Evolutionary conservation across 495 filamentous ascomycete species (phyloP), one percentile per base, ranked within the genome.

Genomic region (Neurospora hispaniola): DNA sequence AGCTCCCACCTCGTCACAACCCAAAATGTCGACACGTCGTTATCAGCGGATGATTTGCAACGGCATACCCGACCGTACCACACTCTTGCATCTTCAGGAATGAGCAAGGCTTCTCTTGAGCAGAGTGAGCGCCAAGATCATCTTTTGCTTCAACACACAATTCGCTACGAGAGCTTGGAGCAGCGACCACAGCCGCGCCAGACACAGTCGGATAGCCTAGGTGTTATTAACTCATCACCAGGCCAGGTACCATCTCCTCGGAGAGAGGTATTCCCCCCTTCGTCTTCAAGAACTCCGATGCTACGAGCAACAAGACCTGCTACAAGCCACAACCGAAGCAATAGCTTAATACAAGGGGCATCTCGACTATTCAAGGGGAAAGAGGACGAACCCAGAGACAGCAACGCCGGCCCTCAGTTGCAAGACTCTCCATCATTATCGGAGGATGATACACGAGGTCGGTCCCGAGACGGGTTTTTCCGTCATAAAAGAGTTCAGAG

Each of bases 241-340:
- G 12, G 54, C 54, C 54, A 66, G 27, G 14, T 66, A 66, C 48
- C 75, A 23, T 70, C 76, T 59, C 72, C 70, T 2, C 73, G 77
- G 0, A 66, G 27, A 66, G 77, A 80, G 46, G 71, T 44, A 2
- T 80, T 77, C 39, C 80, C 80, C 9, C 80, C 80, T 9, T 81
- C 79, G 0, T 76, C 80, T 35, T 82, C 80, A 10, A 79, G 77
- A 44, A 81, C 78, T 8, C 79, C 79, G 4, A 78, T 74, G 76
- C 71, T 80, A 20, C 77, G 79, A n/a, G 76, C 54, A 18, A 66
- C 78, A 16, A 74, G 71, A 54, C 70, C 79, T 7, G 74, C 75
- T 9, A 73, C 75, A 23, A 54, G 46, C n/a, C 71, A 75, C 31
- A 54, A 62, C 42, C 78, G 78, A 2, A 77, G 74, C 73, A 78